phyloP scores from a whole-genome alignment of 2,329 filamentous ascomycete species.

The Alternaria rosae region DNA sequence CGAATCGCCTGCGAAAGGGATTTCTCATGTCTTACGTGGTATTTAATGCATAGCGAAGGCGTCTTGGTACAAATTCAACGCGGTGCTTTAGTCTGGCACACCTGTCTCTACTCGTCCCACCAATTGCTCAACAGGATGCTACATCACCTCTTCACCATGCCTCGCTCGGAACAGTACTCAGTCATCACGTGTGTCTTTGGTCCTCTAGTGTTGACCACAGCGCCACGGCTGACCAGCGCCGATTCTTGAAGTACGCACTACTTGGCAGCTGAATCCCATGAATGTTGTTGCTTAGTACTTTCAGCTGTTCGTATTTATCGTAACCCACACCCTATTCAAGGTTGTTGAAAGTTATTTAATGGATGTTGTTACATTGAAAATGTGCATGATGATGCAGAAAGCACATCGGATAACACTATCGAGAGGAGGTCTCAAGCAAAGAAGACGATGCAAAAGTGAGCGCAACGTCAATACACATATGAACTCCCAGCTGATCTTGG shows the following conservation, averaged over 20 bases:
- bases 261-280: not conserved
- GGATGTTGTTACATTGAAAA: not conserved
- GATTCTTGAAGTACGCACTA: not conserved
- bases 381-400: not conserved
- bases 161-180: not conserved
- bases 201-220: not conserved
- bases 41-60: slow-evolving; percentile 1
- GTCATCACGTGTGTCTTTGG: not conserved
- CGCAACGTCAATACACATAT: not conserved
- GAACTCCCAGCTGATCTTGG: slow-evolving; percentile 8
- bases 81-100: not conserved
- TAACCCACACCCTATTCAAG: not conserved
- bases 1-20: not conserved
- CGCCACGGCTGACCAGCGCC: not conserved
- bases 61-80: not conserved
- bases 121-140: not conserved
- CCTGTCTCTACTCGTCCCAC: not conserved
- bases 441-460: not conserved
- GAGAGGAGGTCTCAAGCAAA: not conserved
- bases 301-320: not conserved
- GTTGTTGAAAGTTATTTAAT: not conserved
- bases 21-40: no score
- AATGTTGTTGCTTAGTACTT: not conserved
- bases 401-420: not conserved
- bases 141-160: not conserved